Base-by-base conservation (phyloP, 257 asterid species). In the Salvia hispanica region DNA sequence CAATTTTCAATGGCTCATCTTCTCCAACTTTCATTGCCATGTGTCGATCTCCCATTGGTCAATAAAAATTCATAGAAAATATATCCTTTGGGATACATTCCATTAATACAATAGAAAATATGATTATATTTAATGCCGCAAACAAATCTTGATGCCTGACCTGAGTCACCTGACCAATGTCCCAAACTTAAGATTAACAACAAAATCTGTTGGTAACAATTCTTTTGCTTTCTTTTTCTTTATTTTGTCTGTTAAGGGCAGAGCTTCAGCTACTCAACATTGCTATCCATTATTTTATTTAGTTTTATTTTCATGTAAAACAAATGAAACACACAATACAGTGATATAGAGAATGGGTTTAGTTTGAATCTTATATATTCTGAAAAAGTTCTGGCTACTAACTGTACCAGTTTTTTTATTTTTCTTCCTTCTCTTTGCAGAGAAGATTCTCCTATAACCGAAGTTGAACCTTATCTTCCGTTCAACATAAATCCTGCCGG, bases 401-500 rank as follows among this genome's bases (percentile, higher is more conserved):
- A 21, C n/a, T 46, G 58, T 16, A n/a, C 13, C 15, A 53, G 6
- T 67, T 58, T 57, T 18, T 66, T 67, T 42, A 69, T 48, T 56
- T 70, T 37, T 50, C 55, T 42, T 67, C 58, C 16, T 77, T 62
- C 48, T 80, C 69, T 79, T 70, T 52, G 71, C 97, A 93, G 99
- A 79, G 90, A 87, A 71, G 86, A 79, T 73, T 86, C 96, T 70
- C 93, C 90, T 45, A 78, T 87, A 58, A 86, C 96, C 54, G 97
- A 87, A 79, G 96, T 94, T 76, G 99, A 94, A 85, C 99, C 97
- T 42, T 94, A 94, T 63, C 89, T 94, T 69, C 99, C 99, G 2
- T 94, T 94, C 88, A 94, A 94, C 87, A 94, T 94, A 82, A 94
- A 94, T 83, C 99, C 99, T 68, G 79, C 99, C 0, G 99, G 99